These are phyloP conservation scores for Candida chilensis DNA, from an alignment of 805 yeast species.

Conservation along the genomic window DNA sequence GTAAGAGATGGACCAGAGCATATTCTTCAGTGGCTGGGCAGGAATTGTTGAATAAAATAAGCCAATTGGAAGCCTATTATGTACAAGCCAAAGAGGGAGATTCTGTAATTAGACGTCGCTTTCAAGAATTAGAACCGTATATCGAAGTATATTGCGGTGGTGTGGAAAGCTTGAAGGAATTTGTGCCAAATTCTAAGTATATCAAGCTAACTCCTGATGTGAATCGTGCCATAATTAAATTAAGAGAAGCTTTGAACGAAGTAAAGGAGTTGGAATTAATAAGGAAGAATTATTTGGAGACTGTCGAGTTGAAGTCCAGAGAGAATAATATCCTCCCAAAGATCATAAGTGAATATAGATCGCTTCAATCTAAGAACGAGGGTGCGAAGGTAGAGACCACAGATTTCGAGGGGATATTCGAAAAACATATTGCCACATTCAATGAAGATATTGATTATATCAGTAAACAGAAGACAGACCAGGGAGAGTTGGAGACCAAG, in stretches of 20 bases:
- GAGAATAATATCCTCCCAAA: constrained; percentile 43
- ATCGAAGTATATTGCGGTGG: constrained; percentile 37
- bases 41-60: constrained; percentile 26
- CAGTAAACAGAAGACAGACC: constrained; percentile 17
- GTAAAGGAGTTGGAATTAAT: constrained; percentile 18
- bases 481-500: constrained; percentile 11
- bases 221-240: constrained; percentile 16
- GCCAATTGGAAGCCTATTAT: constrained; percentile 38
- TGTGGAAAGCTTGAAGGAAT: constrained; percentile 15
- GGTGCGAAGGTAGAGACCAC: constrained; percentile 13
- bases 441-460: constrained; percentile 16
- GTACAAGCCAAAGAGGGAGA: constrained; percentile 58
- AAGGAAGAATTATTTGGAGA: constrained; percentile 28
- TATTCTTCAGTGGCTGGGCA: constrained; percentile 35
- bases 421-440: constrained; percentile 16
- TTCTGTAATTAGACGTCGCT: constrained; percentile 33
- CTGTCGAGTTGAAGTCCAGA: constrained; percentile 32
- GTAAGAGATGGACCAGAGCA: constrained; percentile 42
- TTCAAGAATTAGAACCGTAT: constrained; percentile 34
- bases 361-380: constrained; percentile 7
- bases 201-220: constrained; percentile 20
- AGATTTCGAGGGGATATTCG: constrained; percentile 23
- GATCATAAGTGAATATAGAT: constrained; percentile 38
- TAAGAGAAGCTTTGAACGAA: constrained; percentile 22
- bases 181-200: constrained; percentile 30